Base-by-base conservation (phyloP, 2,329 filamentous ascomycete species). In the Magnaporthiopsis poae region DNA sequence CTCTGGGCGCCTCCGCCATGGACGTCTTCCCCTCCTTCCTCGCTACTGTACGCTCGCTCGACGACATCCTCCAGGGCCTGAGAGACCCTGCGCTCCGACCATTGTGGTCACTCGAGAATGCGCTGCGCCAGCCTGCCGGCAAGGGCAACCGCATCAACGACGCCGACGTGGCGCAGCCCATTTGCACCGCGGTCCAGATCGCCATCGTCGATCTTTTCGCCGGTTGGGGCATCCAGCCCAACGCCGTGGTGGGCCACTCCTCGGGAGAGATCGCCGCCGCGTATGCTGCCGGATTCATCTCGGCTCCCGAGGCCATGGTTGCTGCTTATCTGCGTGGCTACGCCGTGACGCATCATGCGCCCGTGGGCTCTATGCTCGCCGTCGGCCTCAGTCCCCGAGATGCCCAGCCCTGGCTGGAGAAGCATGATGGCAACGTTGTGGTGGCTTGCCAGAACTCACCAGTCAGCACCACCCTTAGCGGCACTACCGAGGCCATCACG, bases 231-330 rank as follows among this genome's bases (percentile, higher is more conserved):
- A 67, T 82, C 29, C 65, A 63, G 1, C 59, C 59, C 63, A 39
- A 52, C 15, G 69, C 73, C 25, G 77, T 80, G 3, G 72, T 81
- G 9, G 80, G 80, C 0, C 80, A 82, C 68, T 81, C 80, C 0
- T 81, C 80, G 0, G 80, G 80, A 1, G 80, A 82, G 66, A 78
- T 82, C 46, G 80, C 80, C 0, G 80, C 80, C 8, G 80, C 80
- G 0, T 81, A 79, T 66, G 78, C 80, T 11, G 74, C 74, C 0
- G 77, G 76, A 0, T 73, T 74, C 21, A 72, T 82, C 27, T 73
- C 74, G 2, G 71, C 68, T 74, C 76, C 31, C 77, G 80, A 12
- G 80, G 80, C 3, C 68, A 76, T 25, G 73, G 72, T 61, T 80
- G 21, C 72, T 71, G 12, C 66, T 1, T 36, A 36, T 36, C 35